phyloP scores from a whole-genome alignment of 495 filamentous ascomycete genomes.

The Tetracladium setigerum region DNA sequence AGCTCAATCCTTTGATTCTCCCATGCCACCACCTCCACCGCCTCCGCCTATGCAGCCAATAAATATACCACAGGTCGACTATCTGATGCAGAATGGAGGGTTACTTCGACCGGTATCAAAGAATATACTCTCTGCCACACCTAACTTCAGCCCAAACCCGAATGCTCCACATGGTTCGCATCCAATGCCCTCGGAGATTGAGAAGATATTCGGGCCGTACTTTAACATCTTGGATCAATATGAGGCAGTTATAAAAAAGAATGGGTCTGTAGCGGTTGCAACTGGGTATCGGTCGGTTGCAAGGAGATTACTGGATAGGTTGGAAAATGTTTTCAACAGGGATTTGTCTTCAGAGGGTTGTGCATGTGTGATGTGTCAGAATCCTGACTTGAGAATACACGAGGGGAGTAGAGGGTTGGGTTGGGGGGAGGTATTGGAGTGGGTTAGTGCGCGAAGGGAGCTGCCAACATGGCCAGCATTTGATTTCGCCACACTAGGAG shows the following conservation, averaged over 20 bases:
- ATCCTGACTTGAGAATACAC: constrained; percentile 41
- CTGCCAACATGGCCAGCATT: constrained; percentile 86
- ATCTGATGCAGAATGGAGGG: constrained; percentile 81
- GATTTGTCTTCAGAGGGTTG: constrained; percentile 82
- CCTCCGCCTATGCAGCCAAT: constrained; percentile 64
- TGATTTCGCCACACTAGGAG: constrained; percentile 57
- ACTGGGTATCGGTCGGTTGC: constrained; percentile 94
- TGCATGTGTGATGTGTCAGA: constrained; percentile 68
- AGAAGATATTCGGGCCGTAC: constrained; percentile 69
- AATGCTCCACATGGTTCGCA: constrained; percentile 32
- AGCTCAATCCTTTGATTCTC: constrained; percentile 19
- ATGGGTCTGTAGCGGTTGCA: constrained; percentile 88
- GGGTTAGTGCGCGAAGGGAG: constrained; percentile 78
- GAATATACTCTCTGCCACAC: constrained; percentile 48
- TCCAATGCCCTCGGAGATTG: constrained; percentile 48
- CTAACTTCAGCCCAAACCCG: constrained; percentile 28
- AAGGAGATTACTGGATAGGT: constrained; percentile 81
- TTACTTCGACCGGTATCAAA: constrained; percentile 57
- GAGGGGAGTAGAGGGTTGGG: constrained; percentile 65
- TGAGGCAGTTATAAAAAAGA: constrained; percentile 65
- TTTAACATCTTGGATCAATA: constrained; percentile 81
- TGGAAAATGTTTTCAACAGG: constrained; percentile 88
- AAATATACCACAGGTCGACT: constrained; percentile 76
- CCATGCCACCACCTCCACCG: constrained; percentile 71
- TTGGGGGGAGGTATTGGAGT: constrained; percentile 94